A percentile compares a stretch with the other conserved stretches of the same genome.
These are phyloP conservation scores for Colletotrichum orchidophilum DNA, from an alignment of 2,329 filamentous ascomycete genomes.

Conservation along the genomic window DNA sequence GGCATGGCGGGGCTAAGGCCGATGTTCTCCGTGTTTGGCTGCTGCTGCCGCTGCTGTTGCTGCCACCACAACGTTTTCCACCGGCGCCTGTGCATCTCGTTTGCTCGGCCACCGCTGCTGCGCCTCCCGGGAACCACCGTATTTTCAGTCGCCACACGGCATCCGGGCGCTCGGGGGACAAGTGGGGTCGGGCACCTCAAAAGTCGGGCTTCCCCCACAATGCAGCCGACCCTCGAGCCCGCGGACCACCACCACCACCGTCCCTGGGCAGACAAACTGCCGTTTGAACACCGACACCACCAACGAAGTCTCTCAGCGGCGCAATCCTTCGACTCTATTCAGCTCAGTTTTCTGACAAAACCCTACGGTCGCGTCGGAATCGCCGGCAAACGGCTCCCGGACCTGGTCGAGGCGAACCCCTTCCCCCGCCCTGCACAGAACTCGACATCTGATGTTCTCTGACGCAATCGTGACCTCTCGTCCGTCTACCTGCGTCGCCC, in stretches of 20 bases:
- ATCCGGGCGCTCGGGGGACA: slow-evolving; percentile 3
- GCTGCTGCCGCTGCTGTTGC: neutral
- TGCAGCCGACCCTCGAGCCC: neutral
- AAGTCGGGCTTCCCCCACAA: neutral
- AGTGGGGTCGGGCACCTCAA: slow-evolving; percentile 5
- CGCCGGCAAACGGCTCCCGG: slow-evolving; percentile 5
- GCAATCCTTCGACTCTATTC: neutral
- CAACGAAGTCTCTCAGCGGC: neutral
- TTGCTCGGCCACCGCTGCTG: neutral
- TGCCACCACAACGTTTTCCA: neutral
- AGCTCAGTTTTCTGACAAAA: neutral
- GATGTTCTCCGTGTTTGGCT: slow-evolving; percentile 1
- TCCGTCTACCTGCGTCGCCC: neutral
- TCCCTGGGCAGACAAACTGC: neutral
- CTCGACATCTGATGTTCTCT: neutral
- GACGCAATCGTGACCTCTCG: slow-evolving; percentile 17
- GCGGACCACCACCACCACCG: neutral
- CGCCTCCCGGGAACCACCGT: slow-evolving; percentile 11
- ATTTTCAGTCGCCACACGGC: slow-evolving; percentile 1
- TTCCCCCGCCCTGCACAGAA: slow-evolving; percentile 10
- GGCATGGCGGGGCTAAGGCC: neutral
- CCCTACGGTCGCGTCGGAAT: neutral
- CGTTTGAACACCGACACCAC: neutral
- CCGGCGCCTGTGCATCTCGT: neutral
- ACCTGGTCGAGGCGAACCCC: slow-evolving; percentile 1